Evolutionary conservation across 2,329 filamentous ascomycete genomes (phyloP).

Genomic region (Fusarium floridanum): DNA sequence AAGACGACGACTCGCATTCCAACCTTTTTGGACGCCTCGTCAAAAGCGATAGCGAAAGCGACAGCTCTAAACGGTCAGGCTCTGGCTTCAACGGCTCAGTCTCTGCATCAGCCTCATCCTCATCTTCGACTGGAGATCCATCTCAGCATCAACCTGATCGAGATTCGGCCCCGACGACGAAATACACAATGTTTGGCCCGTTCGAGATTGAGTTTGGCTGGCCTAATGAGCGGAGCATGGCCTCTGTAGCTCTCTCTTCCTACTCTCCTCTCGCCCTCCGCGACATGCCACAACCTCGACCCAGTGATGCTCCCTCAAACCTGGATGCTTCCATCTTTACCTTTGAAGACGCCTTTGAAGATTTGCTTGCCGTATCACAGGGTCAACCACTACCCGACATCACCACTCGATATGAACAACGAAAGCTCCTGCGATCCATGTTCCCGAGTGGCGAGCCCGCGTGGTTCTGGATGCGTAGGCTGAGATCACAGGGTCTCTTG

Average conservation of each 20-base stretch:
- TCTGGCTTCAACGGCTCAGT: constrained; percentile 36
- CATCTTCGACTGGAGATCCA: constrained; percentile 29
- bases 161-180: neutral
- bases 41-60: constrained; percentile 51
- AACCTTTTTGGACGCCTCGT: constrained; percentile 24
- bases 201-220: constrained; percentile 35
- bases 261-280: constrained; percentile 55
- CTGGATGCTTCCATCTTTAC: constrained; percentile 58
- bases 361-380: constrained; percentile 64
- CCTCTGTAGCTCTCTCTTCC: constrained; percentile 42
- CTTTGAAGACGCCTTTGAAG: constrained; percentile 70
- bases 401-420: constrained; percentile 50
- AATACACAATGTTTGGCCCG: constrained; percentile 38
- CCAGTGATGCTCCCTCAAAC: constrained; percentile 57
- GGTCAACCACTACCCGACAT: constrained; percentile 59
- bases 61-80: constrained; percentile 49
- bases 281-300: constrained; percentile 61
- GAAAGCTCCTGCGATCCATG: constrained; percentile 54
- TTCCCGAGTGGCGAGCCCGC: constrained; percentile 57
- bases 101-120: constrained; percentile 23
- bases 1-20: constrained; percentile 22
- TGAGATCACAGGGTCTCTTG: constrained; percentile 56
- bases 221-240: constrained; percentile 34
- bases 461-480: constrained; percentile 56
- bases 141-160: neutral